Evolutionary conservation across 2,329 filamentous ascomycete genomes (phyloP), one percentile per base, ranked within the genome.

Genomic region (Penicillium sp.): DNA sequence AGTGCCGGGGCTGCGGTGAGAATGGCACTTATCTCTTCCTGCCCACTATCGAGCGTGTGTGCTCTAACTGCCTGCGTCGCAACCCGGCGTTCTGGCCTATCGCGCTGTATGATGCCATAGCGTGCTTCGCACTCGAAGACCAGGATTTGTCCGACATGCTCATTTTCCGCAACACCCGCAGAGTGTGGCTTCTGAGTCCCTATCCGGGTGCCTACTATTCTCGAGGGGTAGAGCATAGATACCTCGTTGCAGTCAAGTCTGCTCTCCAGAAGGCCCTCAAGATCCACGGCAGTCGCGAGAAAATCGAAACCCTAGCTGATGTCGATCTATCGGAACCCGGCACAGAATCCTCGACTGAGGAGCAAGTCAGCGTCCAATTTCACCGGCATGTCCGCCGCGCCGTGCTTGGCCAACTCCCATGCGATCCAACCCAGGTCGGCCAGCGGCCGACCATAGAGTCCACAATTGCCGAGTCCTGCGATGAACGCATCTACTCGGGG

Each of bases 1-100:
- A 49, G 4, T 57, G 54, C 37, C 49, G 54, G n/a, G 37, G 42
- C 15, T 57, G 54, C 25, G 49, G 45, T 5, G 28, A 20, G 8
- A 28, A 31, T 10, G 52, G 33, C 15, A 45, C 44, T 5, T 10
- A 27, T 20, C 35, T 57, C 15, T 57, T 40, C 20, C 15, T 55
- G 3, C 46, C 49, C 13, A 50, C 52, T 23, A 47, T 45, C 23
- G 49, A 57, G 24, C 54, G 54, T 0, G 24, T 53, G 15, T 57
- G 54, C 29, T 18, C 13, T 13, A 55, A 49, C 24, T 57, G 54
- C n/a, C 29, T 31, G 12, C 15, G 37, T 1, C 10, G 25, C 10
- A 55, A 50, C 32, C 41, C 31, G 25, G 39, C 45, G 12, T 56
- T 41, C 44, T 52, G 51, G 48, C 18, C 25, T 3, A 33, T 54